A percentile compares a stretch with the other conserved stretches of the same genome.
Conservation (phyloP, 78 protist species). For the Planoprotostelium fungivorum region DNA sequence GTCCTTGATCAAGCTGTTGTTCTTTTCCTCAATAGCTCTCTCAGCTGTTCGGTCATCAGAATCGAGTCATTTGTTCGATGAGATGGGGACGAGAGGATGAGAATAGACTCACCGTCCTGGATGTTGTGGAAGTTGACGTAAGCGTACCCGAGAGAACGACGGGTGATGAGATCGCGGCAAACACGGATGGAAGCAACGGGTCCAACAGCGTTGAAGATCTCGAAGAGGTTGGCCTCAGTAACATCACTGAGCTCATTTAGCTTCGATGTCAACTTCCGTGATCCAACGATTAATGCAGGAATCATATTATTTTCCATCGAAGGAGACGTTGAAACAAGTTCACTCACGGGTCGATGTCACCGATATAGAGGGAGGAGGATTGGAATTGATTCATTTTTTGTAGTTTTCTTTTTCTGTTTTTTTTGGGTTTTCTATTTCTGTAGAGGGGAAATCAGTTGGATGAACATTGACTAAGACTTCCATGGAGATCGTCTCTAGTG, state of each 20-base stretch:
- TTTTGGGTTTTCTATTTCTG: not conserved
- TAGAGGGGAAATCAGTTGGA: too few species aligned
- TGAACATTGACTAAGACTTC: too few species aligned
- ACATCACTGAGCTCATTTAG: slow-evolving; percentile 72
- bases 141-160: slow-evolving; percentile 94
- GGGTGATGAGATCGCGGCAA: slow-evolving; percentile 89
- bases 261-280: not conserved
- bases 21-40: slow-evolving; percentile 92
- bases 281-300: not conserved
- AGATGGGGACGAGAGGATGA: not conserved
- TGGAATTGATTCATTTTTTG: not conserved
- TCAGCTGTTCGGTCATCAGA: slow-evolving; percentile 70
- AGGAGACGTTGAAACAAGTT: not conserved
- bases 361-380: slow-evolving; percentile 59
- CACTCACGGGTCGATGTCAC: slow-evolving; percentile 60
- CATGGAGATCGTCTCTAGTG: too few species aligned
- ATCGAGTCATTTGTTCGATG: not conserved
- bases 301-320: not conserved
- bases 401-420: too few species aligned
- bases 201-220: slow-evolving; percentile 86
- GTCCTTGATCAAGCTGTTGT: slow-evolving; percentile 84
- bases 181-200: slow-evolving; percentile 91
- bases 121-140: slow-evolving; percentile 93
- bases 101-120: slow-evolving; percentile 11
- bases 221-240: slow-evolving; percentile 84